Evolutionary conservation across 257 asterid genomes (phyloP).

Genomic region (Linderniella brevidens): DNA sequence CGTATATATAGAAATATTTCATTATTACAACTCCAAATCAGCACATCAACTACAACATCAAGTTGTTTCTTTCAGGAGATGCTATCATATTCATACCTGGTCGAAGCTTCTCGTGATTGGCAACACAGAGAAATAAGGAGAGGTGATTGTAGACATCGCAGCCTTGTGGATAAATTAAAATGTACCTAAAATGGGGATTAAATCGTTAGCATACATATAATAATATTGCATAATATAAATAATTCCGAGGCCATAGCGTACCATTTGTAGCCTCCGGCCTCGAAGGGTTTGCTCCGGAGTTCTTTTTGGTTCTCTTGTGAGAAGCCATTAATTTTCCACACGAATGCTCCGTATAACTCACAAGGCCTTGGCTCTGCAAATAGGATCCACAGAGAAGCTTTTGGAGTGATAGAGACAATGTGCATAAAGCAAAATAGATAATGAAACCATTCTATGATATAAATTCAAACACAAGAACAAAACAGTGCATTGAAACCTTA

Average conservation of each 20-base stretch:
- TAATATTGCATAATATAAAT: not conserved
- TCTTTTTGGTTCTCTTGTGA: constrained; percentile 41
- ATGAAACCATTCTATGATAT: no score
- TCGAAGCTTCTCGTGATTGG: constrained; percentile 92
- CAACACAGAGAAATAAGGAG: constrained; percentile 90
- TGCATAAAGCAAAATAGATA: no score
- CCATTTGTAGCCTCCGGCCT: constrained; percentile 57
- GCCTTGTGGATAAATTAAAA: constrained; percentile 88
- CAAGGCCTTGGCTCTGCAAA: constrained; percentile 43
- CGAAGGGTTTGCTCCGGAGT: constrained; percentile 42
- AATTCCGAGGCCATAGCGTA: constrained; percentile 9
- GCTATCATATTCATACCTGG: constrained; percentile 55
- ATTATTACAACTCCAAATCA: not conserved
- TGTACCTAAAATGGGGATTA: constrained; percentile 36
- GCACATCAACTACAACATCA: not conserved
- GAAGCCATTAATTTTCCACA: constrained; percentile 45
- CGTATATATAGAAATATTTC: constrained; percentile 2
- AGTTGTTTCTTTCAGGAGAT: not conserved
- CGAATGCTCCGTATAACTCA: constrained; percentile 32
- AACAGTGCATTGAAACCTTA: no score
- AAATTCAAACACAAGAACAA: no score
- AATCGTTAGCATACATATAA: no score
- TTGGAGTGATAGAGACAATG: not conserved
- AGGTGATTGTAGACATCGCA: constrained; percentile 94
- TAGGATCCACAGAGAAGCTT: constrained; percentile 3